Evolutionary conservation across 345 rosid genomes (phyloP).

Genomic region (Pelargonium nanum): DNA sequence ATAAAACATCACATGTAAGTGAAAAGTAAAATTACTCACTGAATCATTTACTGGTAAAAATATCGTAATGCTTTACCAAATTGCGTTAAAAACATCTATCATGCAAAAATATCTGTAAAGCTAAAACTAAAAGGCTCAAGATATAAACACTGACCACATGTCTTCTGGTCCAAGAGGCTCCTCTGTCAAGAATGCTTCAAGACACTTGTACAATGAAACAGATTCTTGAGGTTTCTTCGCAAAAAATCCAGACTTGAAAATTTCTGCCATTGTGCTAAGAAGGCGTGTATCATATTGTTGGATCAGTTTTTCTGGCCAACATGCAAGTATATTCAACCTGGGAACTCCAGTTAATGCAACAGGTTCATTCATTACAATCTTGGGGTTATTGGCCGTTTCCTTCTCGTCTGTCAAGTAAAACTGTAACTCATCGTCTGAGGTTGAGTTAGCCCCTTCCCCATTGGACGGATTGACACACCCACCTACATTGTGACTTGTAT

Average conservation of each 20-base stretch:
- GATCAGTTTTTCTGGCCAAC: conserved; percentile 65
- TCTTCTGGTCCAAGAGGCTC: conserved; percentile 99
- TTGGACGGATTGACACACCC: conserved; percentile 22
- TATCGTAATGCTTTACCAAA: not conserved
- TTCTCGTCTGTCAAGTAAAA: conserved; percentile 61
- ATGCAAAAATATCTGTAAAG: not conserved
- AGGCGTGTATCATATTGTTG: conserved; percentile 41
- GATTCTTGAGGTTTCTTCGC: conserved; percentile 79
- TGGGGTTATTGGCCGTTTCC: conserved; percentile 40
- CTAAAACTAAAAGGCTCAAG: conserved; percentile 3
- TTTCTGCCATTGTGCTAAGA: conserved; percentile 61
- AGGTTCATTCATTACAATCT: conserved; percentile 48
- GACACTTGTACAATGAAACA: conserved; percentile 76
- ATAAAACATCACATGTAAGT: too few species aligned
- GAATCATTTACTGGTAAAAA: too few species aligned
- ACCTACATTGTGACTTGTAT: conserved; percentile 14
- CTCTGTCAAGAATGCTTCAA: conserved; percentile 89
- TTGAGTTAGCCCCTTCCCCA: conserved; percentile 29
- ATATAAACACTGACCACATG: conserved; percentile 70
- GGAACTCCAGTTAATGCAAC: conserved; percentile 26
- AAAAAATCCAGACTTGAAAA: conserved; percentile 49
- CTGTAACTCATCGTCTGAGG: conserved; percentile 43
- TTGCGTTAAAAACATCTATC: not conserved
- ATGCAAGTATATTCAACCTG: conserved; percentile 50
- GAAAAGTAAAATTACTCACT: not conserved